Percentiles rank a stretch among this genome's conserved stretches.
phyloP scores from a whole-genome alignment of 23 red algal species.

The Cyanidioschyzon merolae region DNA sequence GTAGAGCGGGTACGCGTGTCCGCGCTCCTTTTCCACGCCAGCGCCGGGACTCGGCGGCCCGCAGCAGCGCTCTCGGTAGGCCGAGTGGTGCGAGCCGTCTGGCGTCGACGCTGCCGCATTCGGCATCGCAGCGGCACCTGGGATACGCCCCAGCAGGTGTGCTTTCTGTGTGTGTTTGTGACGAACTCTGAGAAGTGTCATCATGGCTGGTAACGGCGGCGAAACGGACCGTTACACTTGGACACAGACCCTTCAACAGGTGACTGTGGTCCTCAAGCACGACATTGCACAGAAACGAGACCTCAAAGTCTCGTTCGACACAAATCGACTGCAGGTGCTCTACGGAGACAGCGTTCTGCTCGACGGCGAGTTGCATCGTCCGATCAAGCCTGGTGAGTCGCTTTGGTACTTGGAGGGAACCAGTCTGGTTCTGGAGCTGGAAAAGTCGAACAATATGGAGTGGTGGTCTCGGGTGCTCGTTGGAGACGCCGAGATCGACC shows the following conservation, averaged over 20 bases:
- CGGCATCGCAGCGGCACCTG: no score
- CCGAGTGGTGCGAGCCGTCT: no score
- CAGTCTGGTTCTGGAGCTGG: conserved; percentile 36
- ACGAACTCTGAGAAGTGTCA: no score
- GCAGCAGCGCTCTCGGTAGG: no score
- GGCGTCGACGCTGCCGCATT: no score
- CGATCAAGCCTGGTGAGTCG: conserved; percentile 42
- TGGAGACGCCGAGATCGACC: conserved; percentile 42
- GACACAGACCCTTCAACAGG: conserved; percentile 67
- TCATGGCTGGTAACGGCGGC: conserved; percentile 48
- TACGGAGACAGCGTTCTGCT: conserved; percentile 5
- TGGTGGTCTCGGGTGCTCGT: conserved; percentile 58
- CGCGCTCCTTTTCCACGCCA: no score
- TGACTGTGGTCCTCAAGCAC: conserved; percentile 30
- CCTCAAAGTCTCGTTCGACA: conserved; percentile 15
- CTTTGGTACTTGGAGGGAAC: conserved; percentile 61
- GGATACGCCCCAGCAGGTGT: no score
- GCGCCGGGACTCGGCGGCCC: no score
- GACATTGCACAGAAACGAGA: not conserved
- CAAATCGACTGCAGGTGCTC: conserved; percentile 19
- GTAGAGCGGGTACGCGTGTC: no score
- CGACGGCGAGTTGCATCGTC: conserved; percentile 20
- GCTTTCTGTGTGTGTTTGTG: no score
- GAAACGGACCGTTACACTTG: conserved; percentile 36
- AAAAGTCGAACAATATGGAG: conserved; percentile 48